phyloP scores from a whole-genome alignment of 495 filamentous ascomycete species.

The Annulohypoxylon nitens region DNA sequence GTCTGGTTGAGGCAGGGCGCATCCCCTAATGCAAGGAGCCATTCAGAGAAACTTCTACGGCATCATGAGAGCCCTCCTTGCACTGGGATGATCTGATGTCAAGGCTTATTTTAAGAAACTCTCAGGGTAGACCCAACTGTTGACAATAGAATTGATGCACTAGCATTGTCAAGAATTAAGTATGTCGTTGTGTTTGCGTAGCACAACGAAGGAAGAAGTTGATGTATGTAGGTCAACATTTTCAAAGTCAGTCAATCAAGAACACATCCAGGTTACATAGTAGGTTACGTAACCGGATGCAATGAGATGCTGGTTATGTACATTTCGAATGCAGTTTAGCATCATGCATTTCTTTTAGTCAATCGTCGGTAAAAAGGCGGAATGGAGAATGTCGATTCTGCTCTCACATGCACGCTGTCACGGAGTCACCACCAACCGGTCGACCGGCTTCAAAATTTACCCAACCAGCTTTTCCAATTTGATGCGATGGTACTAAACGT shows the following conservation, averaged over 20 bases:
- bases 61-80: constrained; percentile 3
- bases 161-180: not conserved
- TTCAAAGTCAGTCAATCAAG: not conserved
- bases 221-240: constrained; percentile 2
- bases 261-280: not conserved
- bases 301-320: not conserved
- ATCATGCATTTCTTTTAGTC: constrained; percentile 14
- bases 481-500: not conserved
- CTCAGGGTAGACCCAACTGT: not conserved
- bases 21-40: constrained; percentile 33
- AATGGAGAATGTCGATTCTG: not conserved
- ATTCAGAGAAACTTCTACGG: constrained; percentile 18
- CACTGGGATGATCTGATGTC: not conserved
- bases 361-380: constrained; percentile 13
- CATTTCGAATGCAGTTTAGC: not conserved
- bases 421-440: constrained; percentile 1
- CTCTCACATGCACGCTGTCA: constrained; percentile 3
- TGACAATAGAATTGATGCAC: not conserved
- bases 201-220: constrained; percentile 4
- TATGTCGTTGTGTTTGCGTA: constrained; percentile 25
- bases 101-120: not conserved
- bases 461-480: not conserved
- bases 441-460: not conserved
- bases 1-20: constrained; percentile 28
- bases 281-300: not conserved